Base-by-base conservation (phyloP, 2,329 filamentous ascomycete species). In the Fusarium lateritium region DNA sequence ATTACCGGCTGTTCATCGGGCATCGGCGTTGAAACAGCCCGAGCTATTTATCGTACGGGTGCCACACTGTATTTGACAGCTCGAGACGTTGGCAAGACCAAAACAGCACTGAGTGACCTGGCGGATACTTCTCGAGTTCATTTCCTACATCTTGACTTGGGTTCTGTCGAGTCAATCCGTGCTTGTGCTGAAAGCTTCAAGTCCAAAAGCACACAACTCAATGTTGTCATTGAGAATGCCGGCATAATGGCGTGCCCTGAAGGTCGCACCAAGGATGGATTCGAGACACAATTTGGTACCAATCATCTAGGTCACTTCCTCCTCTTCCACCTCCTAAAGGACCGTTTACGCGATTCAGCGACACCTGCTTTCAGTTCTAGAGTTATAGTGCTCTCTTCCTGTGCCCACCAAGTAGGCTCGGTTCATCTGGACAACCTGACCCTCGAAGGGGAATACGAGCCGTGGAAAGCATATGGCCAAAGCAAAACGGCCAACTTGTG, bases 351-450 rank as follows among this genome's bases (percentile, higher is more conserved):
- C 6, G 67, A 77, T 0, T 78, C 78, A 13, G 67, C 79, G 2
- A 81, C 80, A 0, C 73, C 80, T 0, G 64, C 72, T 0, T 83
- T 83, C 50, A 69, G 78, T 21, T 84, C 82, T 4, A 80, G 86
- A 8, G 82, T 87, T 8, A 78, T 88, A 45, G 73, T 76, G 6
- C 73, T 87, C 3, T 79, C 83, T 2, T 83, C 81, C 3, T 65
- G 77, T 0, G 83, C 73, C 6, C 85, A 87, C 21, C 39, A 54
- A 5, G 21, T 33, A 26, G 38, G 56, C 7, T 53, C 40, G 14
- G 49, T 63, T 9, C 53, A 61, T 40, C 40, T 51, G 28, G 54
- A 59, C 19, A 62, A 72, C 59, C 56, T 65, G 31, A 59, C 62
- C 21, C 42, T 38, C 13, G 56, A 65, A 31, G 64, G 67, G 14